Evolutionary conservation across 108 stramenopile genomes (phyloP).

Genomic region (Cyclotella cryptica): DNA sequence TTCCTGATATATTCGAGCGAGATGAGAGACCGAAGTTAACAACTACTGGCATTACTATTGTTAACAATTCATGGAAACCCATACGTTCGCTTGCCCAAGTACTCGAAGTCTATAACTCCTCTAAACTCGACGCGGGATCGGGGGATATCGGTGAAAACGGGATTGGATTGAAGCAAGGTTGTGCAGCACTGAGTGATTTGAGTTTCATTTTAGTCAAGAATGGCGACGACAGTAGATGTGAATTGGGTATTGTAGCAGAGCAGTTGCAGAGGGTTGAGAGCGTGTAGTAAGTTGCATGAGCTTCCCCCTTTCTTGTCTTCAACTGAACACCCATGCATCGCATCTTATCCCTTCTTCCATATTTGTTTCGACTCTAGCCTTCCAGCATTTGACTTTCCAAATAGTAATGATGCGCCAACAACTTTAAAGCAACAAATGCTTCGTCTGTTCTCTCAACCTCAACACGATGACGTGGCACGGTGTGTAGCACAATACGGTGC

Average conservation of each 20-base stretch:
- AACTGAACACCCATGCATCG: not conserved
- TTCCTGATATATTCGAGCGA: not conserved
- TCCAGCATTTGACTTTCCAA: constrained; percentile 38
- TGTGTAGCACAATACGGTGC: constrained; percentile 42
- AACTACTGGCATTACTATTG: constrained; percentile 53
- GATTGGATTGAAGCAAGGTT: constrained; percentile 78
- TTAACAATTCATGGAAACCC: constrained; percentile 52
- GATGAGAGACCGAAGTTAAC: not conserved
- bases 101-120: constrained; percentile 67
- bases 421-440: constrained; percentile 37
- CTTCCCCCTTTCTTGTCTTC: not conserved
- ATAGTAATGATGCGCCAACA: not conserved
- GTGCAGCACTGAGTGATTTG: constrained; percentile 58
- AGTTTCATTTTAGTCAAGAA: constrained; percentile 57
- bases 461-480: constrained; percentile 20
- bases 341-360: no score
- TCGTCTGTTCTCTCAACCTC: constrained; percentile 12
- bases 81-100: constrained; percentile 57
- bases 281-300: constrained; percentile 5
- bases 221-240: not conserved
- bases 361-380: not conserved
- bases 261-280: constrained; percentile 7
- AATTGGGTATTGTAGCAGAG: constrained; percentile 9
- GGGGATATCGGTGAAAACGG: constrained; percentile 76
- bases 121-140: constrained; percentile 50